These are phyloP conservation scores for Aspergillus nidulans DNA, from an alignment of 495 filamentous ascomycete genomes.

Conservation along the genomic window DNA sequence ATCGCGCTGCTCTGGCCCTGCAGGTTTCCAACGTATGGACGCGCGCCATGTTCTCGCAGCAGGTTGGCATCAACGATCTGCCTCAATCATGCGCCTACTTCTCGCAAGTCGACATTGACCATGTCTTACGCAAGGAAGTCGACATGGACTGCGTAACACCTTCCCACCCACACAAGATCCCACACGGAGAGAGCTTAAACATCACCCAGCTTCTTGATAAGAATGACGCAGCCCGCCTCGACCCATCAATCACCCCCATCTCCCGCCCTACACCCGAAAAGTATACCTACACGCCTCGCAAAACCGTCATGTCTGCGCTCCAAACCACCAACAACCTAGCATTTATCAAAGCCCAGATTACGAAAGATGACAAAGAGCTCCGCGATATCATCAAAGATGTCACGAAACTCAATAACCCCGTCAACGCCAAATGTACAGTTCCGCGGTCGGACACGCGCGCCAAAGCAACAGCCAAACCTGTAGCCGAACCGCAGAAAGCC, in stretches of 20 bases:
- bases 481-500: constrained; percentile 42
- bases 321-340: constrained; percentile 47
- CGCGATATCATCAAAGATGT: constrained; percentile 63
- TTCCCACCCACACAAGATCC: constrained; percentile 71
- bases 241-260: constrained; percentile 54
- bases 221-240: constrained; percentile 58
- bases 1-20: constrained; percentile 82
- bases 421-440: constrained; percentile 11
- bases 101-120: constrained; percentile 90
- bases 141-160: constrained; percentile 97
- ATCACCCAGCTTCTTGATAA: constrained; percentile 71
- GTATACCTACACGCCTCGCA: constrained; percentile 64
- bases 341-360: constrained; percentile 82
- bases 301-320: constrained; percentile 74
- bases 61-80: constrained; percentile 92
- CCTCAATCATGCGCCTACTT: constrained; percentile 94
- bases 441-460: constrained; percentile 13
- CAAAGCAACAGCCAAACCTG: constrained; percentile 20
- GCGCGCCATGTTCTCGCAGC: constrained; percentile 91
- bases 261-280: constrained; percentile 48
- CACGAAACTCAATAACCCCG: constrained; percentile 19
- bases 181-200: constrained; percentile 79
- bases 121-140: constrained; percentile 92
- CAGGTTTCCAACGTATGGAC: constrained; percentile 97
- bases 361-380: constrained; percentile 68